Evolutionary conservation across 257 asterid genomes (phyloP), one percentile per base, ranked within the genome.

Genomic region (Solanum tarijense): DNA sequence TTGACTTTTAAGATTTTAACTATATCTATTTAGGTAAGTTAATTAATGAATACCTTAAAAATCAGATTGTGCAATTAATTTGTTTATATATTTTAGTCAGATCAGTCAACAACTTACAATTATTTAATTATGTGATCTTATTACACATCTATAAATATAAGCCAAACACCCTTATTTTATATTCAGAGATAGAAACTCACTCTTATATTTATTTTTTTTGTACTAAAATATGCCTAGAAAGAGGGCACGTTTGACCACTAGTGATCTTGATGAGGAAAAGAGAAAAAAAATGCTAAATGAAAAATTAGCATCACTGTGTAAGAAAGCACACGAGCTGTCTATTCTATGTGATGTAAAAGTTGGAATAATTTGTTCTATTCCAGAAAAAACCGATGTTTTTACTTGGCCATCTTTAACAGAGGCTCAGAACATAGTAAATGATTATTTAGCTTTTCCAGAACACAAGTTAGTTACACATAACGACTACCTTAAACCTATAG

Each of bases 261-360:
- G 83, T 5, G 88, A 90, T 65, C 12, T 88, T 4, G 87, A 76
- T n/a, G 91, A 90, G 86, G 86, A 83, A 36, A 55, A 60, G 27
- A 90, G 92, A 84, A 89, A 86, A 85, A 55, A 88, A 6, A 87
- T 91, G 68, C 62, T 91, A 20, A 43, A 88, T 46, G 76, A 90
- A 83, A 88, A 91, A 87, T 86, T 72, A 5, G 87, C 41, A 32
- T 86, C 87, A 48, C 52, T 92, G 43, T 91, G 75, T 21, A 93
- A 91, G 71, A 92, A 91, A 86, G 92, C 91, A n/a, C 2, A 85
- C 1, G 92, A 90, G 87, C 74, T 93, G 25, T 92, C 93, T 13
- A 39, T 89, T 79, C 38, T 93, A 79, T 91, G 93, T 34, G 93
- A 88, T 9, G 62, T 88, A 48, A 90, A 90, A 78, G 34, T 92